Base-by-base conservation (phyloP, 202 grass and related monocot species). In the Eragrostis tef region DNA sequence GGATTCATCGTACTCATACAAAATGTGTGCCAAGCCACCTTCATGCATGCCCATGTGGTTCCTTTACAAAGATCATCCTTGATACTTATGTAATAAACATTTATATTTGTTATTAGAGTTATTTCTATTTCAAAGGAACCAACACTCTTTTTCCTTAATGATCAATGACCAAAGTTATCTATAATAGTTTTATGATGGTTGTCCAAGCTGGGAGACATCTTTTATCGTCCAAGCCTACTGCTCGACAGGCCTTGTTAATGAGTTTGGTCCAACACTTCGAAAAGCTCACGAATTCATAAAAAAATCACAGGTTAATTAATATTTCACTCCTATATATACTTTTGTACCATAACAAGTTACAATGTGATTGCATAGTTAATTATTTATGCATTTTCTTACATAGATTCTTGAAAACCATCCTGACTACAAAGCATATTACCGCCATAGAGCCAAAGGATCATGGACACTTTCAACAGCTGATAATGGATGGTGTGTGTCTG, bases 211-310 rank as follows among this genome's bases (percentile, higher is more conserved):
- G 91, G 88, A 93, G 9, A 68, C 49, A 63, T 11, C 88, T 77
- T 86, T 90, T 1, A 81, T 87, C 52, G 34, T 93, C 65, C 79
- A 90, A 86, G 88, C 88, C 41, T 88, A 88, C 64, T 88, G 84
- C 41, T 87, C 91, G 1, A 77, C 82, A 36, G 68, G 71, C 22
- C 75, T 93, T 77, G 43, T 62, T 17, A 34, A 84, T 80, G 82
- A 90, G 12, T 83, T 83, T 9, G 25, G 24, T 44, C 58, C 64
- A 75, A 88, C 85, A 83, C 74, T 93, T 46, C n/a, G 0, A 51
- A 88, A 86, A 70, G 82, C 79, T 7, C 88, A 93, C 27, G 83
- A 88, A 7, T 93, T 90, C 39, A 73, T 93, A 69, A 88, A 93
- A 88, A 61, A 6, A 6, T 84, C 86, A 52, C 91, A 93, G 88